Conservation (phyloP, 2,329 filamentous ascomycete species). For the Huntiella decipiens region DNA sequence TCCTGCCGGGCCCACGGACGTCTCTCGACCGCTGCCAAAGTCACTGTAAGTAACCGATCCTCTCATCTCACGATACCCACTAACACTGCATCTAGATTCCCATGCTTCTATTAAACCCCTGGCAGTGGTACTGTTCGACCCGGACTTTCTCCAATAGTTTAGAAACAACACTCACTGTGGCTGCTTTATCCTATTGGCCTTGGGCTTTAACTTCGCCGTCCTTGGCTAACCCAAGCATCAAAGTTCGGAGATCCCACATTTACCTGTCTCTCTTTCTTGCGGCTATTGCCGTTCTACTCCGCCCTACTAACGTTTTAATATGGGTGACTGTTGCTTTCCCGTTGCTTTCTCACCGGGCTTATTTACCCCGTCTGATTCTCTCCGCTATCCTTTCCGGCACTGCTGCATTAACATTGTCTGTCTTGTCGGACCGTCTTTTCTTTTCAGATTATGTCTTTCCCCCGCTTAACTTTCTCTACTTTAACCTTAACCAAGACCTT, state of each 20-base stretch:
- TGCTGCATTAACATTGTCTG: slow-evolving; percentile 42
- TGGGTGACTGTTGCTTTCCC: slow-evolving; percentile 48
- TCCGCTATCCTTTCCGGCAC: slow-evolving; percentile 47
- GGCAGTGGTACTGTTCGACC: slow-evolving; percentile 93
- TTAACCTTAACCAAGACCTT: slow-evolving; percentile 75
- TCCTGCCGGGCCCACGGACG: slow-evolving; percentile 54
- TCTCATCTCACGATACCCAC: background rate
- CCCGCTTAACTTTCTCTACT: slow-evolving; percentile 67
- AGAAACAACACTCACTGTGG: slow-evolving; percentile 70
- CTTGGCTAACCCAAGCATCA: slow-evolving; percentile 19
- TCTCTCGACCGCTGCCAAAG: slow-evolving; percentile 43
- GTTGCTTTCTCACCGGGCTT: slow-evolving; percentile 22
- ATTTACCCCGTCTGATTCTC: slow-evolving; percentile 32
- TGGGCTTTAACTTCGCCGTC: slow-evolving; percentile 43
- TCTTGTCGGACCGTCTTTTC: slow-evolving; percentile 54
- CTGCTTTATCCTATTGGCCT: slow-evolving; percentile 69
- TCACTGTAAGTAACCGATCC: slow-evolving; percentile 37
- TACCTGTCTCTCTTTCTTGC: slow-evolving; percentile 53
- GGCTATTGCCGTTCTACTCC: slow-evolving; percentile 63
- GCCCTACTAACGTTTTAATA: slow-evolving; percentile 76
- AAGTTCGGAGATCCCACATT: slow-evolving; percentile 15
- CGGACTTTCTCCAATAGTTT: slow-evolving; percentile 87
- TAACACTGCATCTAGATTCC: slow-evolving; percentile 32
- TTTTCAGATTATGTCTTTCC: slow-evolving; percentile 81
- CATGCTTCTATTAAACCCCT: slow-evolving; percentile 59